Percentiles rank a stretch among this genome's conserved stretches.
phyloP scores from a whole-genome alignment of 345 rosid genomes.

The Rhodamnia rubescens region DNA sequence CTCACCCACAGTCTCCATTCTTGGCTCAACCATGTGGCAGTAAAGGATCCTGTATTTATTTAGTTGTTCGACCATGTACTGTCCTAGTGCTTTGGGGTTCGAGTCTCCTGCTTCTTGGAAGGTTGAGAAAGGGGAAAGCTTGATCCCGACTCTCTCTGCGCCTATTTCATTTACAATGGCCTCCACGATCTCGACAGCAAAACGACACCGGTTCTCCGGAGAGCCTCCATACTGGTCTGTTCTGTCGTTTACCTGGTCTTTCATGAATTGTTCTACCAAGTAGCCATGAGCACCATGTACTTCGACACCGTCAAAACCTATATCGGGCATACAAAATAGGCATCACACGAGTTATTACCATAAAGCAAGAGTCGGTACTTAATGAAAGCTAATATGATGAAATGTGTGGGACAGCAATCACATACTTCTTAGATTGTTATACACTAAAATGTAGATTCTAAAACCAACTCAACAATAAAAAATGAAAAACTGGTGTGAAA shows the following conservation, averaged over 20 bases:
- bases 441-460: not conserved
- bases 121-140: constrained; percentile 49
- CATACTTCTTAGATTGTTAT: not conserved
- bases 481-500: not conserved
- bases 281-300: constrained; percentile 72
- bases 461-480: not conserved
- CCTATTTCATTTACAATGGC: constrained; percentile 60
- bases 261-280: constrained; percentile 59
- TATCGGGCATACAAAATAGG: not conserved
- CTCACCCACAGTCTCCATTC: constrained; percentile 29
- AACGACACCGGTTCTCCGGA: constrained; percentile 50
- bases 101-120: constrained; percentile 52
- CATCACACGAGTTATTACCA: not conserved
- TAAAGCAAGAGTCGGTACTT: not conserved
- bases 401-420: not conserved
- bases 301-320: constrained; percentile 80
- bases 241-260: constrained; percentile 63
- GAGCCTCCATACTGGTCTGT: constrained; percentile 68
- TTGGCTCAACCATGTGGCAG: constrained; percentile 65
- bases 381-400: not conserved
- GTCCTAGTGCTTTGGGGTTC: constrained; percentile 44
- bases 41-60: constrained; percentile 47
- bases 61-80: constrained; percentile 49
- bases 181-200: constrained; percentile 52
- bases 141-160: constrained; percentile 58